Percentiles rank a stretch among this genome's conserved stretches.
These are phyloP conservation scores for Cercospora sesami DNA, from an alignment of 2,329 filamentous ascomycete species.

Conservation along the genomic window DNA sequence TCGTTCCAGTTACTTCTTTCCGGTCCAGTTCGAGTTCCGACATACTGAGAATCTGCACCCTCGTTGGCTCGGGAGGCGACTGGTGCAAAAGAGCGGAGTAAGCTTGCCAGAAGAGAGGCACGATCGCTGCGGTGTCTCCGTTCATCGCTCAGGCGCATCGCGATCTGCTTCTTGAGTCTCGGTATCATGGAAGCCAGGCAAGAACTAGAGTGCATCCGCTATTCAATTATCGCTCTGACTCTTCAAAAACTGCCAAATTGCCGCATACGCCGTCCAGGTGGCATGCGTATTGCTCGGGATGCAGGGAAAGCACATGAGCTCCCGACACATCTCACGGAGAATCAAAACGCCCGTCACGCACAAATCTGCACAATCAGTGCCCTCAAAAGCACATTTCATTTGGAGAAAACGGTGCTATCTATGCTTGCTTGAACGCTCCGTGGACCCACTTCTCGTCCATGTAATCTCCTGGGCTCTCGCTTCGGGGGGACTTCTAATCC, in stretches of 20 bases:
- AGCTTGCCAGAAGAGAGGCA: background rate
- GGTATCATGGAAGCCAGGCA: background rate
- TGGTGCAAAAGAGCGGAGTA: background rate
- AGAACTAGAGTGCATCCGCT: background rate
- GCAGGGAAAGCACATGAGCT: background rate
- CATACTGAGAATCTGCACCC: background rate
- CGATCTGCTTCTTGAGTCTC: background rate
- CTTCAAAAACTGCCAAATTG: background rate
- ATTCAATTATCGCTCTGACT: background rate
- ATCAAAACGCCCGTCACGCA: background rate
- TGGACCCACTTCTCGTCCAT: constrained; percentile 1
- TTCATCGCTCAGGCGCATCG: background rate
- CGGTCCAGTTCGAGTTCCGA: background rate
- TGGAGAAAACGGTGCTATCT: background rate
- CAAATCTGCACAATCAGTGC: background rate
- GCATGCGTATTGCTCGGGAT: background rate
- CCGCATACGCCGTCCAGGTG: background rate
- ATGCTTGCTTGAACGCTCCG: background rate
- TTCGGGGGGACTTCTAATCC: constrained; percentile 12
- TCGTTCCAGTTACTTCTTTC: background rate
- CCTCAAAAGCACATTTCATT: background rate
- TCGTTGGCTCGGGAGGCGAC: background rate
- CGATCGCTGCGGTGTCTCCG: background rate
- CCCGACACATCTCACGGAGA: background rate
- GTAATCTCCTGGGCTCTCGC: background rate